Evolutionary conservation across 495 filamentous ascomycete genomes (phyloP).

Genomic region (Neurospora sp.): DNA sequence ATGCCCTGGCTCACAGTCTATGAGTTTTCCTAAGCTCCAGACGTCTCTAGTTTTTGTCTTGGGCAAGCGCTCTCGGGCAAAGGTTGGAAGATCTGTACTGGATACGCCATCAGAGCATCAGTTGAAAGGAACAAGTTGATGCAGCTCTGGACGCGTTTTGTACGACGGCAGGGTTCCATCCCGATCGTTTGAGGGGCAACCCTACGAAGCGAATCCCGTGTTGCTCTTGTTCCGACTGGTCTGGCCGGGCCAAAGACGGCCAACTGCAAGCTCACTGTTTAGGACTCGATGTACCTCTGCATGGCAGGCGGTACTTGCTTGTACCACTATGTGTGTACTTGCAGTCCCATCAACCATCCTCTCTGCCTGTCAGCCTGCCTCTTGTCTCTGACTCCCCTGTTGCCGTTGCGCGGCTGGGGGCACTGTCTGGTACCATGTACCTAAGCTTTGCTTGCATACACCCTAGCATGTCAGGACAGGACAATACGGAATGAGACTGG

Average conservation of each 20-base stretch:
- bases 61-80: neutral
- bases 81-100: neutral
- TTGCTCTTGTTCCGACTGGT: constrained; percentile 15
- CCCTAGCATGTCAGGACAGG: neutral
- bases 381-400: neutral
- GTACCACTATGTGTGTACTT: constrained; percentile 18
- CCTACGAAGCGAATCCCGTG: constrained; percentile 3
- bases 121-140: neutral
- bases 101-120: neutral
- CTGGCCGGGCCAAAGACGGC: constrained; percentile 5
- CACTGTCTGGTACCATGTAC: neutral
- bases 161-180: constrained; percentile 6
- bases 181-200: constrained; percentile 9
- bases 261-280: constrained; percentile 7
- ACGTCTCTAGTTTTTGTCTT: neutral
- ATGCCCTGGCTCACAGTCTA: neutral
- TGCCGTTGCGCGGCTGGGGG: neutral
- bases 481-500: neutral
- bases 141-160: neutral
- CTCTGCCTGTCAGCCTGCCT: neutral
- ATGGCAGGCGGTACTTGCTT: constrained; percentile 18
- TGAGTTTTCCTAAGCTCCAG: neutral
- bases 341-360: neutral
- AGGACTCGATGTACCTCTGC: constrained; percentile 20
- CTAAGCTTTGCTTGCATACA: neutral